Base-by-base conservation (phyloP, 2,329 filamentous ascomycete species). In the Fusarium odoratissimum region DNA sequence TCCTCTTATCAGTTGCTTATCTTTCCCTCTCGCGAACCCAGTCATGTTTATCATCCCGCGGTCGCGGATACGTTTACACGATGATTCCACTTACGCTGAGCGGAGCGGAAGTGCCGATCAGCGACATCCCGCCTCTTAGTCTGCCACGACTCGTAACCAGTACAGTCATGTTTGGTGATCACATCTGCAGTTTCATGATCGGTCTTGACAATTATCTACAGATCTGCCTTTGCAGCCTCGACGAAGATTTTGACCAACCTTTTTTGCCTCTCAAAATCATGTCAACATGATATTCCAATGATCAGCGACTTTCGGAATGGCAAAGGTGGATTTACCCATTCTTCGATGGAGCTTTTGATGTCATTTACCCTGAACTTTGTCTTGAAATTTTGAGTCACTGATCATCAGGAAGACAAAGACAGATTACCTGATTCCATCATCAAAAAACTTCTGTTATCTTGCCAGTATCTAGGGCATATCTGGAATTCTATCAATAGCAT, bases 91-190 rank as follows among this genome's bases (percentile, higher is more conserved):
- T 25, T 10, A 14, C 9, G 17, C 23, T n/a, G 30, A 17, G 54
- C 40, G 54, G 40, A 57, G 54, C 54, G 40, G 54, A 28, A 57
- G 2, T 11, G 40, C 14, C 23, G 30, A 28, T 28, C 30, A 28
- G 8, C n/a, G n/a, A 16, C 1, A 9, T 33, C 19, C 19, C 23
- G n/a, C 10, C 3, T 17, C 8, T 5, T 1, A 35, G 14, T 10
- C 40, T 19, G 8, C 12, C 28, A 31, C 25, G 25, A 19, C 9
- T 30, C 13, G 16, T 35, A 37, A 21, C 16, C 11, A n/a, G 14
- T 11, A 17, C 3, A 21, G 8, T 8, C 8, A 16, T 21, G 1
- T 19, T 37, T 11, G 1, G 12, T 21, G 6, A 21, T 16, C 6
- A 10, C 8, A 16, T 3, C 9, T 11, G 9, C 4, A 5, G 40